Evolutionary conservation across 805 yeast genomes (phyloP).

Genomic region (Myxozyma kluyveri): DNA sequence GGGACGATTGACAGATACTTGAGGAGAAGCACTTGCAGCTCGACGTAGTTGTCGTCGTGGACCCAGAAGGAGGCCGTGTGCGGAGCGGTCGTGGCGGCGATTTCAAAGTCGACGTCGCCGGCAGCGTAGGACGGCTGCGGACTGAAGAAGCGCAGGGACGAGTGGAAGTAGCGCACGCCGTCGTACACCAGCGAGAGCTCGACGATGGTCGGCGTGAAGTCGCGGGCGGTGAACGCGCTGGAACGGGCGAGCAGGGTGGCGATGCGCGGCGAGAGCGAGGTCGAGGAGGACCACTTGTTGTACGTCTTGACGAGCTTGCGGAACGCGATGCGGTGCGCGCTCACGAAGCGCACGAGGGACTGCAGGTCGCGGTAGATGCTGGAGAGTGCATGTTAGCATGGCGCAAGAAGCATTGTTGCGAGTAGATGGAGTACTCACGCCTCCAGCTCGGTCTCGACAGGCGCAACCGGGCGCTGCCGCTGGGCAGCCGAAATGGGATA

Average conservation of each 20-base stretch:
- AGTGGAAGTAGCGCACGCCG: conserved; percentile 40
- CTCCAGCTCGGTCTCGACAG: conserved; percentile 24
- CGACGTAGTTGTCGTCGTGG: conserved; percentile 59
- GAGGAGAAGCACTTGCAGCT: conserved; percentile 49
- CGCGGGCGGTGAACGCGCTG: conserved; percentile 58
- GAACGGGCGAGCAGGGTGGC: conserved; percentile 43
- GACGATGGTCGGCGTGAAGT: conserved; percentile 58
- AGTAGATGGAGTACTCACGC: conserved; percentile 9
- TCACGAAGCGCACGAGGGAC: conserved; percentile 64
- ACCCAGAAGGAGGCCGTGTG: conserved; percentile 49
- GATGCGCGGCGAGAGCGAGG: conserved; percentile 35
- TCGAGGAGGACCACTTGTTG: conserved; percentile 45
- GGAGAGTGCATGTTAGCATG: conserved; percentile 19
- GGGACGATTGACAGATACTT: conserved; percentile 40
- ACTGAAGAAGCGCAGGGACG: conserved; percentile 23
- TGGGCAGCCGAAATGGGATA: conserved; percentile 23
- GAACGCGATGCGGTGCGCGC: conserved; percentile 64
- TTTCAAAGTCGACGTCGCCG: conserved; percentile 39
- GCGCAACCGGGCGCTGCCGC: conserved; percentile 20
- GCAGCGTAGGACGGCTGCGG: conserved; percentile 17
- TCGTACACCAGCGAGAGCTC: conserved; percentile 58
- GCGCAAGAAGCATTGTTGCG: neutral
- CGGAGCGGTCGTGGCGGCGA: conserved; percentile 38
- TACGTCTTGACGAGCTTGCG: conserved; percentile 72
- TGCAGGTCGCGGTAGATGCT: conserved; percentile 54